A percentile compares a stretch with the other conserved stretches of the same genome.
Conservation (phyloP, 495 filamentous ascomycete genomes). For the Aspergillus sparsus region DNA sequence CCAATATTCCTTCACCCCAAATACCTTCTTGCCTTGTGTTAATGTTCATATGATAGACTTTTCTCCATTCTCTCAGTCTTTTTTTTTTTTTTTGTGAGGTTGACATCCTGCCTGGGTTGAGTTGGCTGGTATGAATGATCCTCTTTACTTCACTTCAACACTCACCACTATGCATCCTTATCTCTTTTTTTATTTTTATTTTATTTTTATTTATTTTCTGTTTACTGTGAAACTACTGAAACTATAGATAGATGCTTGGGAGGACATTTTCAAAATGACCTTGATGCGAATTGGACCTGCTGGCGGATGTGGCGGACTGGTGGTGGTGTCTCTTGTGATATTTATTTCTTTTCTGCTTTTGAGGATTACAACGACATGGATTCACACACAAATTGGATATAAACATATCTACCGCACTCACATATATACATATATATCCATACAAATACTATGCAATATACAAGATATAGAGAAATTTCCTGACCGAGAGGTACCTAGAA, state of each 20-base stretch:
- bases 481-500: too few relatives aligned
- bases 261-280: background rate
- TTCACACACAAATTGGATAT: slow-evolving; percentile 6
- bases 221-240: slow-evolving; percentile 11
- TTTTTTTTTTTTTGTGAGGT: slow-evolving; percentile 7
- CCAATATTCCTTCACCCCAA: background rate
- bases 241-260: slow-evolving; percentile 19
- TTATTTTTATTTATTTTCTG: slow-evolving; percentile 3
- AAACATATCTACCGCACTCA: background rate
- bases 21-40: slow-evolving; percentile 25
- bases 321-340: background rate
- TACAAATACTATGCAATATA: background rate
- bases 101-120: background rate
- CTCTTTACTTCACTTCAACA: background rate
- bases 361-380: background rate
- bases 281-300: background rate
- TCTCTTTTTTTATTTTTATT: background rate
- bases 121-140: background rate
- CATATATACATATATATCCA: background rate
- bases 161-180: slow-evolving; percentile 8
- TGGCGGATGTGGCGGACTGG: background rate
- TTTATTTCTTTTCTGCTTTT: background rate
- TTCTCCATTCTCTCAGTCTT: slow-evolving; percentile 4
- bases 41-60: slow-evolving; percentile 31
- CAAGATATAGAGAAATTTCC: background rate